Conservation (phyloP, 345 rosid genomes). For the Lepidium didymum region DNA sequence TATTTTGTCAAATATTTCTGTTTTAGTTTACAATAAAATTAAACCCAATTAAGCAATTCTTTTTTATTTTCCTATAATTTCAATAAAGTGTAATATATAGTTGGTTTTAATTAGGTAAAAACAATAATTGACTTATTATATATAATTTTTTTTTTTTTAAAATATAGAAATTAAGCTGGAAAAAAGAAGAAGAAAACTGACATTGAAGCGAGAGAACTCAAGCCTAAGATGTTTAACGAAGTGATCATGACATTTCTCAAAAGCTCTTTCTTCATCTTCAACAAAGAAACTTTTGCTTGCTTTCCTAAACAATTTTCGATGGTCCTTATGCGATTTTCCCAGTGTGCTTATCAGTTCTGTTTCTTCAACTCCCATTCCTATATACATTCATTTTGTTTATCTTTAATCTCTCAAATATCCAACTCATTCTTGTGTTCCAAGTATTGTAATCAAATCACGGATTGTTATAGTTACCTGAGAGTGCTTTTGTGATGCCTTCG, state of each 20-base stretch:
- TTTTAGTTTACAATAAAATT: neutral
- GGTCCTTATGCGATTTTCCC: slow-evolving; percentile 56
- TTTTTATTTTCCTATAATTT: neutral
- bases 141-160: too few relatives aligned
- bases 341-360: slow-evolving; percentile 41
- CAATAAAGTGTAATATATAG: neutral
- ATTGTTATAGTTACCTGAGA: slow-evolving; percentile 46
- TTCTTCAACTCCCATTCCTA: slow-evolving; percentile 90
- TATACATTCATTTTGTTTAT: neutral
- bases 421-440: neutral
- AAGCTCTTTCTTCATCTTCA: slow-evolving; percentile 58
- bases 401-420: neutral
- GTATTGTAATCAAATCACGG: neutral
- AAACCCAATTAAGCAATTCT: neutral
- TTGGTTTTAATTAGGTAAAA: neutral
- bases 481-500: slow-evolving; percentile 49
- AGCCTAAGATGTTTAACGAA: slow-evolving; percentile 48
- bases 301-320: slow-evolving; percentile 47
- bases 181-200: slow-evolving; percentile 11
- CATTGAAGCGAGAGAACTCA: slow-evolving; percentile 80
- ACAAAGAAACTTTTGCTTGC: slow-evolving; percentile 44
- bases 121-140: neutral
- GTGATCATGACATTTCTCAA: slow-evolving; percentile 65
- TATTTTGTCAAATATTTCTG: neutral
- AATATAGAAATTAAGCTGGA: neutral